Conservation (phyloP, 192 early-diverging fungal genomes). For the Coemansia sp. region DNA sequence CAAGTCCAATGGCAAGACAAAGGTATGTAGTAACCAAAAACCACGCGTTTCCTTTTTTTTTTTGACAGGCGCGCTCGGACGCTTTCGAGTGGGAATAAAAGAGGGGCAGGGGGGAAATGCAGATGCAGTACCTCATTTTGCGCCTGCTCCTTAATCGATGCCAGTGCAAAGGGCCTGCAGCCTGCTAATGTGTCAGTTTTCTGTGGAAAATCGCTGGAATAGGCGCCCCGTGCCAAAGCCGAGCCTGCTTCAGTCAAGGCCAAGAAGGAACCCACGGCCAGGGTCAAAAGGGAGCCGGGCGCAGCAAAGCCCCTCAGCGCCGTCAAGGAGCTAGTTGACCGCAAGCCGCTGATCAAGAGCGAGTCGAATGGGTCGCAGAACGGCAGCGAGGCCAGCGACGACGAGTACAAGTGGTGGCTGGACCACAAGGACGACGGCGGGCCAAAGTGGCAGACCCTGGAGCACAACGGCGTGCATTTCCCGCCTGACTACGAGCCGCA, state of each 20-base stretch:
- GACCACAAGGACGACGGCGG: constrained; percentile 57
- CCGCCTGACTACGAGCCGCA: constrained; percentile 89
- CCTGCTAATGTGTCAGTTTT: not conserved
- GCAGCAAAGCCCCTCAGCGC: not conserved
- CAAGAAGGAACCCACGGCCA: constrained; percentile 3
- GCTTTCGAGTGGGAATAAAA: not conserved
- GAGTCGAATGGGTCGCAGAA: constrained; percentile 23
- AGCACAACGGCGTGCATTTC: constrained; percentile 85
- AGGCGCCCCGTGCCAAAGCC: not conserved
- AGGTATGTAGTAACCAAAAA: constrained; percentile 7
- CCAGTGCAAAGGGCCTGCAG: not conserved
- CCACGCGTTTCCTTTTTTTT: not conserved
- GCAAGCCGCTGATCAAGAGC: constrained; percentile 38
- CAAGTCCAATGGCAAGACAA: constrained; percentile 9
- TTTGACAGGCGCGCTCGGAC: not conserved
- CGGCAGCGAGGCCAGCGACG: constrained; percentile 51
- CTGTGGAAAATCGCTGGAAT: not conserved
- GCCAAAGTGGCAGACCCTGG: constrained; percentile 82
- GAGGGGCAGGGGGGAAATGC: no score
- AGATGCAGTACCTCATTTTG: no score
- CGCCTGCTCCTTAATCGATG: no score
- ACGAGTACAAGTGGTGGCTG: constrained; percentile 70
- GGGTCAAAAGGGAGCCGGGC: constrained; percentile 14
- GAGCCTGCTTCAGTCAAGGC: not conserved
- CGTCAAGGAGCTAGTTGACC: constrained; percentile 14